phyloP scores from a whole-genome alignment of 768 basidiomycete species.

The Paxillus involutus region DNA sequence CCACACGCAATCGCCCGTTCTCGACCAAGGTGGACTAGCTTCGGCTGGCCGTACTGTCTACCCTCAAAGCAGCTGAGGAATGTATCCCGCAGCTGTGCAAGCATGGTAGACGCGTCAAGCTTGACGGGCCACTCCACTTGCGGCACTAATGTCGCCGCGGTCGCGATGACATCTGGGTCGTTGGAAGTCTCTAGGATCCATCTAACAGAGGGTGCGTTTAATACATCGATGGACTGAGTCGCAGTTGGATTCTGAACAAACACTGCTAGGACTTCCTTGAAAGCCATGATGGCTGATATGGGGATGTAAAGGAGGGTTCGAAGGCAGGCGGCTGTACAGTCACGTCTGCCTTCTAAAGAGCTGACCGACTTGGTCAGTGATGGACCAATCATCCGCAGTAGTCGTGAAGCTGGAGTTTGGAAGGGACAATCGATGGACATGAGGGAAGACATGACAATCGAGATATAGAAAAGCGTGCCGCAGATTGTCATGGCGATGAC shows the following conservation, averaged over 20 bases:
- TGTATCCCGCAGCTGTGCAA: constrained; percentile 2
- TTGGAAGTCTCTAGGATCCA: constrained; percentile 10
- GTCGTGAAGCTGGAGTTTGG: no score
- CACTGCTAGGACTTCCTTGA: no score
- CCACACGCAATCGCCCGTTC: constrained; percentile 11
- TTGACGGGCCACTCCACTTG: constrained; percentile 9
- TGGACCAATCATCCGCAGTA: no score
- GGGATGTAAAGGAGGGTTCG: constrained; percentile 1
- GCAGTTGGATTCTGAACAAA: no score
- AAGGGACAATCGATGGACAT: no score
- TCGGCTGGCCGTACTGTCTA: constrained; percentile 1
- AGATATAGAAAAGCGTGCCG: no score
- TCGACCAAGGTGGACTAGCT: background rate
- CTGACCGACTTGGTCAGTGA: no score
- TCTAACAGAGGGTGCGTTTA: constrained; percentile 2
- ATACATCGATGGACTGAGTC: background rate
- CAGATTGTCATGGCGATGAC: no score
- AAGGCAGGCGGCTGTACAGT: background rate
- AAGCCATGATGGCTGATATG: background rate
- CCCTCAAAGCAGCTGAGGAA: constrained; percentile 8
- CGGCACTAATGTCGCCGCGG: constrained; percentile 4
- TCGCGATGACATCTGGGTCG: constrained; percentile 5
- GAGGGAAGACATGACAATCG: no score
- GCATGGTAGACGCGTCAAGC: constrained; percentile 3
- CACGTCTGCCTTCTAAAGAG: no score